These are phyloP conservation scores for Rasamsonia emersonii DNA, from an alignment of 2,329 filamentous ascomycete species.

Conservation along the genomic window DNA sequence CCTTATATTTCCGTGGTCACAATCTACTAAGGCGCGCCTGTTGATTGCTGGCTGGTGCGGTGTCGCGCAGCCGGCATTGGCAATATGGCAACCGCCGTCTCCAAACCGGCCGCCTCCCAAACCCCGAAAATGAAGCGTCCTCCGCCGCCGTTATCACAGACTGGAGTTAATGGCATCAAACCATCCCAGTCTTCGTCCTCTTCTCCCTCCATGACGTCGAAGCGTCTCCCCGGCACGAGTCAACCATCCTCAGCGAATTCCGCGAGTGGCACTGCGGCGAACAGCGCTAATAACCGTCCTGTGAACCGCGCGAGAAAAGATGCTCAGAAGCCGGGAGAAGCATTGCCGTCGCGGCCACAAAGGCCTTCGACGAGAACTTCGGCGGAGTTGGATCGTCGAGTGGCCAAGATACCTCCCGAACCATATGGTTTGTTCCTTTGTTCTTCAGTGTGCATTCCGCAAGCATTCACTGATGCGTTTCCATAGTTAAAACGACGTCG, in stretches of 20 bases:
- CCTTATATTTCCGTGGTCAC: conserved; percentile 17
- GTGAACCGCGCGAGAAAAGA: conserved; percentile 53
- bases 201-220: conserved; percentile 46
- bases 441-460: neutral
- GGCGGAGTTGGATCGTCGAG: conserved; percentile 24
- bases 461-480: conserved; percentile 15
- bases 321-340: conserved; percentile 32
- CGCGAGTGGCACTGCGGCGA: conserved; percentile 34
- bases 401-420: conserved; percentile 32
- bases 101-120: conserved; percentile 34
- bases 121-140: conserved; percentile 60
- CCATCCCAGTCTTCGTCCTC: conserved; percentile 50
- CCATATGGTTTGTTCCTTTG: conserved; percentile 34
- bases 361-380: conserved; percentile 25
- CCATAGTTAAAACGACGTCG: conserved; percentile 58
- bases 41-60: conserved; percentile 10
- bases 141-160: conserved; percentile 56
- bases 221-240: conserved; percentile 46
- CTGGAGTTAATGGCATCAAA: conserved; percentile 49
- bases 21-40: conserved; percentile 18
- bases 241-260: conserved; percentile 41
- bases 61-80: conserved; percentile 14
- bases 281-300: conserved; percentile 27
- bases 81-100: conserved; percentile 37
- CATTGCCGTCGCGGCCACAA: conserved; percentile 22